Evolutionary conservation across 768 basidiomycete genomes (phyloP).

Genomic region (Xerocomus brunneocitrinus): DNA sequence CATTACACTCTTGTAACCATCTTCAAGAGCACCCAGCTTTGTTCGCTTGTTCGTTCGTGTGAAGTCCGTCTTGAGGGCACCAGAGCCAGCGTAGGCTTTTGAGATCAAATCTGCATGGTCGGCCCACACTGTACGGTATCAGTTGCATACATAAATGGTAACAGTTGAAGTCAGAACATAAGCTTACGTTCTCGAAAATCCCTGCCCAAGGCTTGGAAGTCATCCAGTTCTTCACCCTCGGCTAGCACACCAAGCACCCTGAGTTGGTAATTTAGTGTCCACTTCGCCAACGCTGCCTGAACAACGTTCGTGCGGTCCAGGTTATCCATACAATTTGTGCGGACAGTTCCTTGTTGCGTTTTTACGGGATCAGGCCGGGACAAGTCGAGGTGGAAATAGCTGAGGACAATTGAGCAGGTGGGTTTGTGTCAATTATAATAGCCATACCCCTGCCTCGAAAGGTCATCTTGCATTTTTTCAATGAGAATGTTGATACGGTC

Average conservation of each 20-base stretch:
- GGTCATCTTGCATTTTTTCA: conserved; percentile 67
- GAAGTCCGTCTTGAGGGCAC: conserved; percentile 94
- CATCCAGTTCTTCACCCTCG: conserved; percentile 69
- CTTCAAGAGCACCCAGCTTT: conserved; percentile 71
- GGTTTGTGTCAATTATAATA: neutral
- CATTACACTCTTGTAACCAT: conserved; percentile 77
- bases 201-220: conserved; percentile 71
- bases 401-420: conserved; percentile 26
- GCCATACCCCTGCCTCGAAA: conserved; percentile 60
- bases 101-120: conserved; percentile 93
- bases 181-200: conserved; percentile 85
- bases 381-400: conserved; percentile 74
- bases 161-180: neutral
- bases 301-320: conserved; percentile 96
- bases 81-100: conserved; percentile 89
- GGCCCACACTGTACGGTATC: conserved; percentile 75
- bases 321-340: conserved; percentile 98
- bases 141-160: conserved; percentile 4
- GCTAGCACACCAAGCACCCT: conserved; percentile 67
- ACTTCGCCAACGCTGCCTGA: conserved; percentile 86
- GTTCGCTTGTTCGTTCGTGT: conserved; percentile 92
- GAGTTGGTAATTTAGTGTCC: conserved; percentile 76
- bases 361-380: conserved; percentile 42
- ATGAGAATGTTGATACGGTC: conserved; percentile 84
- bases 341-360: conserved; percentile 71